Conservation (phyloP, 768 basidiomycete species). For the Mycena kentingensis region DNA sequence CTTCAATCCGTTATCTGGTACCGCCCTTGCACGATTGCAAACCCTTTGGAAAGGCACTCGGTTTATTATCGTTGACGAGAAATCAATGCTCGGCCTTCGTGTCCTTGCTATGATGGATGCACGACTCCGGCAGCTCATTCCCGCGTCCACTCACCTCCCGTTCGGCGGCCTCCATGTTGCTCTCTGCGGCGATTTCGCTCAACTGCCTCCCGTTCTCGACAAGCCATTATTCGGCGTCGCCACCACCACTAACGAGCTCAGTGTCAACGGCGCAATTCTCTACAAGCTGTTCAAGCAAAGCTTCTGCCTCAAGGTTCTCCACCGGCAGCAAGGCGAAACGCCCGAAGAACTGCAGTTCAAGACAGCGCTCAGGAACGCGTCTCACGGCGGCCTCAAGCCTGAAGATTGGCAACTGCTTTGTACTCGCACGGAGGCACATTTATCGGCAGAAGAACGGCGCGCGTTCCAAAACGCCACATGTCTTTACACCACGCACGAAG, state of each 20-base stretch:
- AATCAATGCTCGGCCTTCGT: constrained; percentile 10
- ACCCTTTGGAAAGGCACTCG: background rate
- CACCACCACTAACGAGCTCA: constrained; percentile 1
- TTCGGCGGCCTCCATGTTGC: constrained; percentile 9
- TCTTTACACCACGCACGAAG: constrained; percentile 9
- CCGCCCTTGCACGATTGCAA: background rate
- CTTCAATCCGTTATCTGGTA: background rate
- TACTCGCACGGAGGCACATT: background rate
- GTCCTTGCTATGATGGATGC: constrained; percentile 11
- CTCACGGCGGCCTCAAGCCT: constrained; percentile 1
- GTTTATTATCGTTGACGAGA: constrained; percentile 6
- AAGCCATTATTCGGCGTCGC: constrained; percentile 6
- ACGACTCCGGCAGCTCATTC: constrained; percentile 8
- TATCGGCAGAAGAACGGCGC: background rate
- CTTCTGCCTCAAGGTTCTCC: constrained; percentile 6
- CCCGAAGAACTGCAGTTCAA: constrained; percentile 7
- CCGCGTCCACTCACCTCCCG: too few species aligned
- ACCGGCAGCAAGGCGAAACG: constrained; percentile 8
- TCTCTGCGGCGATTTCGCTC: constrained; percentile 16
- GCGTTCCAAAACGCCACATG: constrained; percentile 11
- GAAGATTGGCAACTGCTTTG: constrained; percentile 8
- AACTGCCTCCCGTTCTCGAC: constrained; percentile 18
- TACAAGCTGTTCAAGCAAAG: constrained; percentile 12
- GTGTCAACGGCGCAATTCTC: constrained; percentile 2
- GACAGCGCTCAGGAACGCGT: constrained; percentile 3